Evolutionary conservation across 371 early-diverging fungal genomes (phyloP).

Genomic region (Mortierella sp.): DNA sequence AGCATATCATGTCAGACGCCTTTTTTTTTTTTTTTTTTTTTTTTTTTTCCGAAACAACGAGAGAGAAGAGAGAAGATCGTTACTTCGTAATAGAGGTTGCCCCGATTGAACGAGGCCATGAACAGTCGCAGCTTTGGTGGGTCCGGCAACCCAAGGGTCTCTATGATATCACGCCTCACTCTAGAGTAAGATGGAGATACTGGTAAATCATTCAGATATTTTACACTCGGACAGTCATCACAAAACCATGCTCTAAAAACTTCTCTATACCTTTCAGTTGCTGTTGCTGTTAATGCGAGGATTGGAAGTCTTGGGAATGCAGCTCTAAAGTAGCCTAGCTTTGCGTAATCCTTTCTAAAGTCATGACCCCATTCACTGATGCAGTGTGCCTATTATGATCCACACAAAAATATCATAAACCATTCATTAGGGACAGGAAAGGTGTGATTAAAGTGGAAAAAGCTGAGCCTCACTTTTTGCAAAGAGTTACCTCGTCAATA

Average conservation of each 20-base stretch:
- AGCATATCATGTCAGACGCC: no score
- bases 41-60: no score
- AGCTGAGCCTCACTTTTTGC: no score
- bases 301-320: conserved; percentile 77
- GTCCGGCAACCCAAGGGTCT: conserved; percentile 58
- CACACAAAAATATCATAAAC: neutral
- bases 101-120: conserved; percentile 40
- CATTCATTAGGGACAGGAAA: neutral
- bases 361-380: conserved; percentile 57
- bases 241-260: neutral
- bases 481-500: conserved; percentile 76
- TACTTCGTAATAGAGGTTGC: conserved; percentile 46
- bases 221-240: neutral
- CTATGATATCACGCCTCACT: conserved; percentile 71
- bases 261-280: conserved; percentile 66
- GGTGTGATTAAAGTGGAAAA: no score
- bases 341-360: conserved; percentile 55
- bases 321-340: conserved; percentile 50
- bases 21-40: no score
- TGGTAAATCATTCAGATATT: neutral
- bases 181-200: conserved; percentile 2
- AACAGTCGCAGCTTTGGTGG: conserved; percentile 19
- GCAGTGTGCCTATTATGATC: conserved; percentile 29
- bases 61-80: neutral
- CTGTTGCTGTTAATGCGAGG: conserved; percentile 92